Evolutionary conservation across 306 rosid species (phyloP).

Genomic region (Sindora glabra): DNA sequence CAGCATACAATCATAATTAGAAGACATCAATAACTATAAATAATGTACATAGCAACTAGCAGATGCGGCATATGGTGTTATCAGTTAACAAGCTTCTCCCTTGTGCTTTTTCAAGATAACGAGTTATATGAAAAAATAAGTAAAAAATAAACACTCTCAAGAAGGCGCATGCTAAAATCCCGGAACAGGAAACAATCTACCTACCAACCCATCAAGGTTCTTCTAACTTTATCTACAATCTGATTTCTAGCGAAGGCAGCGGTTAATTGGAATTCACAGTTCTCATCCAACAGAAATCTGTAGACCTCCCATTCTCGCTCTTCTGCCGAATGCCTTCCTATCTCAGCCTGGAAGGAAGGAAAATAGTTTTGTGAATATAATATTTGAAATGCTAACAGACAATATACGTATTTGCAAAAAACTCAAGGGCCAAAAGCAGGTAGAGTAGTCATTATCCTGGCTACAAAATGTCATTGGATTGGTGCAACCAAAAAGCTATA

Average conservation of each 20-base stretch:
- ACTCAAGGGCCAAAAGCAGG: background rate
- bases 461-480: background rate
- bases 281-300: constrained; percentile 75
- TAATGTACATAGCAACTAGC: no score
- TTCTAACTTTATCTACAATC: constrained; percentile 70
- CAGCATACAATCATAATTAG: no score
- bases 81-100: no score
- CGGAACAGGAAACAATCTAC: background rate
- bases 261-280: constrained; percentile 34
- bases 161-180: background rate
- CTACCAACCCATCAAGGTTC: constrained; percentile 76
- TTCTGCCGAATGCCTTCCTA: constrained; percentile 55
- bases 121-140: no score
- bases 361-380: background rate
- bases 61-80: no score
- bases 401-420: background rate
- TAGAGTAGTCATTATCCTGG: background rate
- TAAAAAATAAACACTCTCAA: no score
- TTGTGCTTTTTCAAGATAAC: no score
- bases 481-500: background rate
- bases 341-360: constrained; percentile 50
- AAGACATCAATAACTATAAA: no score
- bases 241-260: constrained; percentile 40
- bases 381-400: background rate
- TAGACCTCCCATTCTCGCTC: constrained; percentile 87